These are phyloP conservation scores for Ophiostoma angusticollis DNA, from an alignment of 2,329 filamentous ascomycete species.

Conservation along the genomic window DNA sequence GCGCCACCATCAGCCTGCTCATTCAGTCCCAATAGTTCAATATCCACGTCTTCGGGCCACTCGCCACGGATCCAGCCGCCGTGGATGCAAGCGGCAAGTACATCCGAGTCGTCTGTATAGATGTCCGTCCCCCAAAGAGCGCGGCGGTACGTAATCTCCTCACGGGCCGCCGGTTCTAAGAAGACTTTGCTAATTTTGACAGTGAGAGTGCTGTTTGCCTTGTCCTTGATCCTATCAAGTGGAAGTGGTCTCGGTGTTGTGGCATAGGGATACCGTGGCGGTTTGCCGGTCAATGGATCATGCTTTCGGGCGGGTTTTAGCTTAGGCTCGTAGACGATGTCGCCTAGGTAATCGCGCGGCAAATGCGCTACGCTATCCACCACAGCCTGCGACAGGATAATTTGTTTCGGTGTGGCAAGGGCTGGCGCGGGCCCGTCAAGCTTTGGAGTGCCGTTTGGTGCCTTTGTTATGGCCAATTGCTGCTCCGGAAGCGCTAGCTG, in stretches of 20 bases:
- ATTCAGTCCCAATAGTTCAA: constrained; percentile 49
- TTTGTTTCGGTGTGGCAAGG: constrained; percentile 43
- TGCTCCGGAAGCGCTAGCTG: constrained; percentile 18
- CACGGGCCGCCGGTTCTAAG: constrained; percentile 54
- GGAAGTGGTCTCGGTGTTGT: constrained; percentile 62
- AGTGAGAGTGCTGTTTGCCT: constrained; percentile 82
- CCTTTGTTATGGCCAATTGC: constrained; percentile 5
- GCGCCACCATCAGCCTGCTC: constrained; percentile 18
- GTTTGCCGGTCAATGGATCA: constrained; percentile 36
- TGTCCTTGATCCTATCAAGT: constrained; percentile 54
- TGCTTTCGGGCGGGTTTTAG: constrained; percentile 41
- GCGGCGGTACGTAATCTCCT: constrained; percentile 69
- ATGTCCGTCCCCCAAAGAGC: constrained; percentile 89
- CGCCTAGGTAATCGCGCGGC: constrained; percentile 70
- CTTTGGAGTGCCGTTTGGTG: background rate
- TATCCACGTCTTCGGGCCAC: constrained; percentile 68
- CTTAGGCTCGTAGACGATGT: constrained; percentile 64
- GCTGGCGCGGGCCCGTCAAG: background rate
- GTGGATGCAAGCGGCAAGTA: constrained; percentile 85
- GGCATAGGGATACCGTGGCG: constrained; percentile 21
- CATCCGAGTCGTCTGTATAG: constrained; percentile 92
- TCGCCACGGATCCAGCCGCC: constrained; percentile 84
- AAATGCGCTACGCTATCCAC: constrained; percentile 57
- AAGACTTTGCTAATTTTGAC: constrained; percentile 76
- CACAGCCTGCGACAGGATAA: constrained; percentile 56